Evolutionary conservation across 257 asterid species (phyloP).

Genomic region (Craterostigma plantagineum): DNA sequence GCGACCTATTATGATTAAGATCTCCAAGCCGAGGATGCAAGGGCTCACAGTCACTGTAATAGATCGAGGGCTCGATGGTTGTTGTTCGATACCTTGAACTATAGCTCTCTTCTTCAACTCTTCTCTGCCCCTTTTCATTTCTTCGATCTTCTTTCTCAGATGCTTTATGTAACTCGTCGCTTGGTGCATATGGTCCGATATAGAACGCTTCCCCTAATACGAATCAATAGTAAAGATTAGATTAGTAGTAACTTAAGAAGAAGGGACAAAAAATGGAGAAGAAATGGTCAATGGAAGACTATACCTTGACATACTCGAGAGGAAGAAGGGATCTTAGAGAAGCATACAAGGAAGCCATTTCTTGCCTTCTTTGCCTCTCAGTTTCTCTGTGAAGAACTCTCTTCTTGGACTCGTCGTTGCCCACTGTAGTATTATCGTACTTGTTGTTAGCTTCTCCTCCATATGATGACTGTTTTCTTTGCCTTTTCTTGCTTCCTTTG

Average conservation of each 20-base stretch:
- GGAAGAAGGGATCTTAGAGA: slow-evolving; percentile 40
- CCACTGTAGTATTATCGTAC: too few relatives aligned
- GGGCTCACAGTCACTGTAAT: slow-evolving; percentile 14
- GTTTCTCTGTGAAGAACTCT: slow-evolving; percentile 30
- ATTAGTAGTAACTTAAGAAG: too few relatives aligned
- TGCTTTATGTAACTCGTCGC: slow-evolving; percentile 24
- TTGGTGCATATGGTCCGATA: slow-evolving; percentile 30
- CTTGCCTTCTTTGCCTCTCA: slow-evolving; percentile 50
- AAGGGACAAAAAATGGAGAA: neutral
- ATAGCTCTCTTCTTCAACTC: slow-evolving; percentile 9
- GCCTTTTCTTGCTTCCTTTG: too few relatives aligned
- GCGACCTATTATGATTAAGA: neutral
- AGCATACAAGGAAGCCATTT: slow-evolving; percentile 32
- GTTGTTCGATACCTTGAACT: too few relatives aligned
- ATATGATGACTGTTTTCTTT: too few relatives aligned
- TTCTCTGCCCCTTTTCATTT: slow-evolving; percentile 17
- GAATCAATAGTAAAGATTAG: too few relatives aligned
- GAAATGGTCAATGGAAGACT: neutral
- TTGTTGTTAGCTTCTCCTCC: too few relatives aligned
- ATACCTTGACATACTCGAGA: slow-evolving; percentile 34
- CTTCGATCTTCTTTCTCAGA: slow-evolving; percentile 21
- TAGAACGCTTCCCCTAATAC: slow-evolving; percentile 35
- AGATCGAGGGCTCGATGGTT: too few relatives aligned
- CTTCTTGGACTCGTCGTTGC: neutral
- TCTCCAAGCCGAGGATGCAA: slow-evolving; percentile 22